These are phyloP conservation scores for Leishmania tarentolae DNA, from an alignment of 208 protist genomes.

Conservation along the genomic window DNA sequence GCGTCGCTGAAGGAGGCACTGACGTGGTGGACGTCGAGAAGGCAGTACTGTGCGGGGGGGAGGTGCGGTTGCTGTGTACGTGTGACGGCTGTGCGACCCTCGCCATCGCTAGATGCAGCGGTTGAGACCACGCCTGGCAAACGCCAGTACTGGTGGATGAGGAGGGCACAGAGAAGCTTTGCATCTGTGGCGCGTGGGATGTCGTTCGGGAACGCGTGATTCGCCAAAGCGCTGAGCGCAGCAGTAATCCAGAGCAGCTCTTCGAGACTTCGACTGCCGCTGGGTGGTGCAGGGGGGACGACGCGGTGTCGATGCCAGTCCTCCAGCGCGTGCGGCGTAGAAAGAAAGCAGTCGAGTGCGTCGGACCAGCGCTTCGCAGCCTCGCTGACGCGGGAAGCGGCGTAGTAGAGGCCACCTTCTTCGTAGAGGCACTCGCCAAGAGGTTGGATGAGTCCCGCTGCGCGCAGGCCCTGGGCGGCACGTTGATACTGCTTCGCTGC, in stretches of 20 bases:
- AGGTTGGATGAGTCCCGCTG: slow-evolving; percentile 52
- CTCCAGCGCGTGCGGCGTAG: slow-evolving; percentile 51
- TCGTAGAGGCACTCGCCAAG: slow-evolving; percentile 79
- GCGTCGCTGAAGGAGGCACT: neutral
- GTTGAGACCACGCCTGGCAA: slow-evolving; percentile 20
- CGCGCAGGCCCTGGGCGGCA: slow-evolving; percentile 46
- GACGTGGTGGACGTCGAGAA: slow-evolving; percentile 15
- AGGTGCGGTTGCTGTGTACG: slow-evolving; percentile 23
- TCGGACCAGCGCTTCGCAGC: slow-evolving; percentile 73
- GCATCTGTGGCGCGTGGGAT: slow-evolving; percentile 52
- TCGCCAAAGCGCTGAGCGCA: slow-evolving; percentile 64
- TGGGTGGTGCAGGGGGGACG: slow-evolving; percentile 13
- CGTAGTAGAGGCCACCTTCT: slow-evolving; percentile 55
- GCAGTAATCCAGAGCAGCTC: slow-evolving; percentile 25
- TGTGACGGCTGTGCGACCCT: slow-evolving; percentile 14
- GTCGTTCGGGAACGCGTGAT: slow-evolving; percentile 61
- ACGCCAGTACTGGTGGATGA: slow-evolving; percentile 40
- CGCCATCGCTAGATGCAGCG: neutral
- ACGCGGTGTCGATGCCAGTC: slow-evolving; percentile 44
- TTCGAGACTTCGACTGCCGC: slow-evolving; percentile 14
- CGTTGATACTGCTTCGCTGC: slow-evolving; percentile 52
- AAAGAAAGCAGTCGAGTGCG: slow-evolving; percentile 69
- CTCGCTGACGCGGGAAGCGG: slow-evolving; percentile 37
- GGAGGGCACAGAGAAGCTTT: slow-evolving; percentile 55
- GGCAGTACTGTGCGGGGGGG: slow-evolving; percentile 20